Conservation (phyloP, 306 rosid species). For the Phaseolus lunatus region DNA sequence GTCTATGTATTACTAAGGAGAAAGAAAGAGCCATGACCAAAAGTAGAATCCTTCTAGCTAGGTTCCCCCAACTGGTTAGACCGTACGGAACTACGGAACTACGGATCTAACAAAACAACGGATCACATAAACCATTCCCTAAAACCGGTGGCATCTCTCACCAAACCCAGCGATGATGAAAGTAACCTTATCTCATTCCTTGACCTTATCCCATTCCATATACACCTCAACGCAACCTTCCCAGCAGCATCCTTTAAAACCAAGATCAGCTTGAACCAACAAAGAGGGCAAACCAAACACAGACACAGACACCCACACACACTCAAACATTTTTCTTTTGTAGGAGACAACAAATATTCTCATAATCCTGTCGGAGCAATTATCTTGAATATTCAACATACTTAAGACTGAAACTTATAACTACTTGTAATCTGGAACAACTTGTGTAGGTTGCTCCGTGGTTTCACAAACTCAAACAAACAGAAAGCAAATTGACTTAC, state of each 20-base stretch:
- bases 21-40: constrained; percentile 30
- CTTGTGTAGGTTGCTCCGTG: not conserved
- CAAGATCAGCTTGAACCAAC: not conserved
- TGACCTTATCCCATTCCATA: not conserved
- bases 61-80: constrained; percentile 5
- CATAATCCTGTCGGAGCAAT: not conserved
- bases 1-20: not conserved
- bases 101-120: constrained; percentile 2
- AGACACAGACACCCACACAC: no score
- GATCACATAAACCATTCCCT: constrained; percentile 7
- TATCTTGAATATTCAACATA: not conserved
- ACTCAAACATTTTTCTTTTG: not conserved
- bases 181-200: constrained; percentile 2
- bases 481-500: not conserved
- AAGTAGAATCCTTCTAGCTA: constrained; percentile 25
- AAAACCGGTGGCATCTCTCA: not conserved
- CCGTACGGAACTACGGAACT: constrained; percentile 4
- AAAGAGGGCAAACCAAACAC: constrained; percentile 16
- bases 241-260: constrained; percentile 11
- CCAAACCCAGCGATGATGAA: not conserved
- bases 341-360: not conserved
- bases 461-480: not conserved
- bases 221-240: not conserved
- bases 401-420: not conserved
- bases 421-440: not conserved